These are phyloP conservation scores for Dispira simplex DNA, from an alignment of 192 early-diverging fungal genomes.

Conservation along the genomic window DNA sequence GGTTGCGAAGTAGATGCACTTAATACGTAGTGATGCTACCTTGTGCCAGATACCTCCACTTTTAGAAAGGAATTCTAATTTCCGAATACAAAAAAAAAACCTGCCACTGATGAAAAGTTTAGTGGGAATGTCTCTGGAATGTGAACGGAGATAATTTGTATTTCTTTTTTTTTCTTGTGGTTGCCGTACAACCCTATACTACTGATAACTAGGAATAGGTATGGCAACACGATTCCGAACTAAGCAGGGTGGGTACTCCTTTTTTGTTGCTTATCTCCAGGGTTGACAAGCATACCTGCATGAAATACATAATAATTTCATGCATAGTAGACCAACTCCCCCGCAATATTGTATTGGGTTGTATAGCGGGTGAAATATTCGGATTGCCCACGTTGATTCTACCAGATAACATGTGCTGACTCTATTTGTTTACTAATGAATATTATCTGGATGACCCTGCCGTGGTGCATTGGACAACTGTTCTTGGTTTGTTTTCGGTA, in stretches of 20 bases:
- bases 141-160: neutral
- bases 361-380: too few species aligned
- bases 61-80: neutral
- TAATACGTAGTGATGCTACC: neutral
- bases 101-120: neutral
- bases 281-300: constrained; percentile 18
- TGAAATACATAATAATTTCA: too few species aligned
- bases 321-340: neutral
- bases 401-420: too few species aligned
- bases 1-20: constrained; percentile 11
- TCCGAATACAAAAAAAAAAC: neutral
- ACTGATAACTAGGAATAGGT: constrained; percentile 11
- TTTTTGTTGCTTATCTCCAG: constrained; percentile 12
- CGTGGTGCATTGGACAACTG: neutral
- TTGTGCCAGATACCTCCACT: too few species aligned
- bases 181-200: neutral
- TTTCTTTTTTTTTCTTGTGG: neutral
- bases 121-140: neutral
- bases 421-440: too few species aligned
- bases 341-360: neutral
- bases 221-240: constrained; percentile 39
- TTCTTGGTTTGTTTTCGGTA: constrained; percentile 10
- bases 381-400: too few species aligned
- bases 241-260: neutral
- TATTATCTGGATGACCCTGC: too few species aligned